phyloP scores from a whole-genome alignment of 257 asterid genomes.

The Galeopsis tetrahit region DNA sequence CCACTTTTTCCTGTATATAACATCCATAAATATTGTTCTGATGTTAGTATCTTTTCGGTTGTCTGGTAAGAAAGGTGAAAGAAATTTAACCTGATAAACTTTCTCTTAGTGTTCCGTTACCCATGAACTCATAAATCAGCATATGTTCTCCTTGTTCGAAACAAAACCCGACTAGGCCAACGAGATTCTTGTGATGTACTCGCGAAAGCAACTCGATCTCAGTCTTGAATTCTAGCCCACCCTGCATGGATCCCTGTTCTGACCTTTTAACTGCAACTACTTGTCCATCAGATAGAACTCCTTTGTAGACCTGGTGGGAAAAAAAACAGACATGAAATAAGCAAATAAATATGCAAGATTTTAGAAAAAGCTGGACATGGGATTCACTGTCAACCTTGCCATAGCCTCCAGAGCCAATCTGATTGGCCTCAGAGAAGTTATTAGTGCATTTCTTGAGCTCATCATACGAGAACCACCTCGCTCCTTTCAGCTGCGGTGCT shows the following conservation, averaged over 20 bases:
- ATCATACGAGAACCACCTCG: conserved; percentile 90
- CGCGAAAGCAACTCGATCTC: conserved; percentile 95
- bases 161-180: conserved; percentile 90
- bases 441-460: conserved; percentile 86
- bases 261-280: conserved; percentile 83
- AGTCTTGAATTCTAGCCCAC: conserved; percentile 87
- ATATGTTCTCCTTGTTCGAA: conserved; percentile 96
- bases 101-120: conserved; percentile 78
- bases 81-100: conserved; percentile 64
- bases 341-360: neutral
- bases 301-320: conserved; percentile 71
- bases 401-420: conserved; percentile 96
- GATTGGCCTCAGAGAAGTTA: conserved; percentile 73
- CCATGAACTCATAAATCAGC: conserved; percentile 86
- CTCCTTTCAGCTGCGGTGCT: conserved; percentile 95
- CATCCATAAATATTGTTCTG: neutral
- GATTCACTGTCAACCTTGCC: conserved; percentile 65
- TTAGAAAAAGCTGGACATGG: neutral
- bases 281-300: conserved; percentile 62
- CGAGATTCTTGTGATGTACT: conserved; percentile 95
- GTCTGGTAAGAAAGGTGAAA: conserved; percentile 15
- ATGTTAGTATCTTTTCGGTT: neutral
- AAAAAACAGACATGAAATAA: neutral
- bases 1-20: conserved; percentile 64
- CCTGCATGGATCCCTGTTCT: conserved; percentile 88